phyloP scores from a whole-genome alignment of 305 asterid genomes.

The Salvia sclarea region DNA sequence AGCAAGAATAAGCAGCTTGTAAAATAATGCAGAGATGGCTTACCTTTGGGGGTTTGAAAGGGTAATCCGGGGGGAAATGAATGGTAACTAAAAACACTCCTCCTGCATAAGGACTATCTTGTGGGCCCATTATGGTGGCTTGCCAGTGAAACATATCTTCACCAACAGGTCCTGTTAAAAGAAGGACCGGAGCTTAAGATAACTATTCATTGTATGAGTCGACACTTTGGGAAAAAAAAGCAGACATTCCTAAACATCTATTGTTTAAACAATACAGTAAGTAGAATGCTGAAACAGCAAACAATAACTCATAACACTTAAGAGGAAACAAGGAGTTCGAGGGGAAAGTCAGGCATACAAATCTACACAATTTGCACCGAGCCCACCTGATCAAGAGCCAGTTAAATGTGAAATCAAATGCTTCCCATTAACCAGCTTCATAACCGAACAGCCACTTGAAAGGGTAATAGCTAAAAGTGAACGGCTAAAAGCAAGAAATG shows the following conservation, averaged over 20 bases:
- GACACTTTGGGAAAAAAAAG: neutral
- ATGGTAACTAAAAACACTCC: conserved; percentile 61
- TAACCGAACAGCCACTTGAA: conserved; percentile 3
- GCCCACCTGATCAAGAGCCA: too few species aligned
- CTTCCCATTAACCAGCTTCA: conserved; percentile 1
- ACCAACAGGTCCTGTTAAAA: conserved; percentile 59
- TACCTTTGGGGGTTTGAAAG: conserved; percentile 73
- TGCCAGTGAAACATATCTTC: conserved; percentile 78
- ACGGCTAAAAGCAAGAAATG: neutral
- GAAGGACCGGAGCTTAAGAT: conserved; percentile 11
- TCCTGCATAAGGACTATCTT: conserved; percentile 63
- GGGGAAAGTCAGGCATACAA: conserved; percentile 9
- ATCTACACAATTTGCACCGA: neutral
- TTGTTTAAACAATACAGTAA: neutral
- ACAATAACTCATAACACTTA: neutral
- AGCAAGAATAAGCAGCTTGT: neutral
- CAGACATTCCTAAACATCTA: neutral
- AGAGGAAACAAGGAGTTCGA: neutral
- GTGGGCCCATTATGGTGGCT: conserved; percentile 68
- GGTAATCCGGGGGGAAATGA: conserved; percentile 67
- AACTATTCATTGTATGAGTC: neutral
- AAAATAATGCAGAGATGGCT: conserved; percentile 6
- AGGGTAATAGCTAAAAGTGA: neutral
- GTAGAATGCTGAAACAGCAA: neutral
- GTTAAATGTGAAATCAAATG: too few species aligned